Base-by-base conservation (phyloP, 495 filamentous ascomycete species). In the Hapsidospora chrysogenum region DNA sequence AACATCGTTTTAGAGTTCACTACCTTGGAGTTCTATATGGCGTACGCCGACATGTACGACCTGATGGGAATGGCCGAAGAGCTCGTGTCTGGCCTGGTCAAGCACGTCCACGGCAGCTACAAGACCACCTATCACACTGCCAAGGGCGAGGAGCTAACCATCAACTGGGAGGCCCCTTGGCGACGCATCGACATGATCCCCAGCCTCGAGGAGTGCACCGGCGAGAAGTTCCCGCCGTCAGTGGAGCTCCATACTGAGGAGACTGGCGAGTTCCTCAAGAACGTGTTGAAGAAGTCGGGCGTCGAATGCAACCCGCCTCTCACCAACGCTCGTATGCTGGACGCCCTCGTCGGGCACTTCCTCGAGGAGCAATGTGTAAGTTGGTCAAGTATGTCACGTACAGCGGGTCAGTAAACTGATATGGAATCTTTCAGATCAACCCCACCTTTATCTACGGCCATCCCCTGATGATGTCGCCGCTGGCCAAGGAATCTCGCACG, bases 161-260 rank as follows among this genome's bases (percentile, higher is more conserved):
- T 99, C 34, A 92, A 96, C 70, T 99, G 92, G 92, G 79, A 80
- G 54, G 75, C 73, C 26, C 89, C 89, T 16, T 99, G 92, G 89
- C 75, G 78, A 50, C 65, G 85, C 36, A 70, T 99, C 25, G 81
- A 94, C 55, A 99, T 99, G 86, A 96, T 99, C 35, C 82, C 85
- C 4, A 83, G 78, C 15, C 68, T 99, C 1, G 89, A 97, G 63
- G 72, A 83, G 48, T 80, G 77, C 15, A 82, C 76, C 0, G 86
- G 85, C 34, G 83, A 92, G 57, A 93, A 79, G 51, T 99, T 99
- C 68, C 89, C 89, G 8, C 74, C 85, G 1, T 73, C 74, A 23
- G 75, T 84, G 44, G 72, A 95, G 57, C 73, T 96, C 0, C 86
- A 96, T 66, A 96, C 85, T 1, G 56, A 73, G 8, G 84, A 84